Evolutionary conservation across 2,329 filamentous ascomycete species (phyloP).

Genomic region (Cercospora sojina): DNA sequence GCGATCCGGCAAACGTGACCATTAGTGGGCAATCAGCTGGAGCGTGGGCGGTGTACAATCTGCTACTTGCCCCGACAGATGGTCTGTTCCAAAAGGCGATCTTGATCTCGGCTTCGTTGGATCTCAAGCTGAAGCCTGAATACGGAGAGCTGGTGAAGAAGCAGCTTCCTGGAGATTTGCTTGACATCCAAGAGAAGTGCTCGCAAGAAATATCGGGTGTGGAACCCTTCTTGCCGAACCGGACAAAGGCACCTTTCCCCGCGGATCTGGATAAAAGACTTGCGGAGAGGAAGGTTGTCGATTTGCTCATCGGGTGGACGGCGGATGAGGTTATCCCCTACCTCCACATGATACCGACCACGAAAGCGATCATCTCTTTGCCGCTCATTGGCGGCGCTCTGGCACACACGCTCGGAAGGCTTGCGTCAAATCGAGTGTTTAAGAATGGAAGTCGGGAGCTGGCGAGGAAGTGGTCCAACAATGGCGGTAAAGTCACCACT

Average conservation of each 20-base stretch:
- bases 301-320: background rate
- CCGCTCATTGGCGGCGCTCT: background rate
- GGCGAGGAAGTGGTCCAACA: background rate
- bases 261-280: background rate
- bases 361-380: background rate
- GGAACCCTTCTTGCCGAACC: background rate
- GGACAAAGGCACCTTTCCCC: background rate
- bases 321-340: background rate
- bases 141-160: background rate
- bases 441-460: slow-evolving; percentile 7
- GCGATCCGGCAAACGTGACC: slow-evolving; percentile 3
- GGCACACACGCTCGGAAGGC: background rate
- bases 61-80: slow-evolving; percentile 5
- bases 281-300: background rate
- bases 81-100: slow-evolving; percentile 2
- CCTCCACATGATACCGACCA: background rate
- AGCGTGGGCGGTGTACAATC: background rate
- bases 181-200: background rate
- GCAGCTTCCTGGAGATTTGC: background rate
- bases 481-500: background rate
- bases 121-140: background rate
- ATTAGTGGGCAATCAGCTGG: slow-evolving; percentile 7
- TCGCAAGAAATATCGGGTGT: background rate
- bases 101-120: slow-evolving; percentile 1
- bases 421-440: background rate